Base-by-base conservation (phyloP, 2,329 filamentous ascomycete species). In the Calonectria leucothoes region DNA sequence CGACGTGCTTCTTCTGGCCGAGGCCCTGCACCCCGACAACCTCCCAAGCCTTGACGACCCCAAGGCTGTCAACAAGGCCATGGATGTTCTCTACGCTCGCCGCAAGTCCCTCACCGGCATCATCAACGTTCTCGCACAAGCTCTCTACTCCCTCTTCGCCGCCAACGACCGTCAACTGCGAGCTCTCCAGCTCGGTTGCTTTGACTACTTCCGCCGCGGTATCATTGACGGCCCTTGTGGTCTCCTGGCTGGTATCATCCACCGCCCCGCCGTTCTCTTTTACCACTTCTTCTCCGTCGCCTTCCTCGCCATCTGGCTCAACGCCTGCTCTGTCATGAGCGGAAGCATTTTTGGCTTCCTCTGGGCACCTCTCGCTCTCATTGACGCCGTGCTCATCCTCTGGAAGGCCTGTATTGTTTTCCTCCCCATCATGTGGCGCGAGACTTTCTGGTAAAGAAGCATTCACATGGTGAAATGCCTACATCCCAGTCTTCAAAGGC, bases 61-160 rank as follows among this genome's bases (percentile, higher is more conserved):
- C 3, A 83, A 84, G 2, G 89, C 90, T 48, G 92, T 99, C 7
- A 85, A 93, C 68, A 85, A 86, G 66, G 94, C 94, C 78, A 91
- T 98, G 87, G 86, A 88, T 15, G 84, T 88, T 20, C 97, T 98
- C 86, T 95, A 98, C 89, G 98, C 95, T 94, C 88, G 89, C 78
- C 92, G 97, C 81, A 98, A 98, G 87, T 87, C 89, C 76, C 88
- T 95, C 64, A 95, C 94, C 0, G 92, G 92, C 67, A 96, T 98
- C 78, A 97, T 99, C 89, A 99, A 99, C 85, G 98, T 98, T 79
- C 92, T 99, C n/a, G 96, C 97, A 1, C 94, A 97, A 88, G 96
- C 97, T 0, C 90, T 99, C 1, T 99, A 99, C 87, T 89, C 91
- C 37, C 91, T 99, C 15, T 99, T 98, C 83, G 95, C 96, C 20